Percentiles rank a stretch among this genome's conserved stretches.
phyloP scores from a whole-genome alignment of 768 basidiomycete species.

The Saitozyma podzolica region DNA sequence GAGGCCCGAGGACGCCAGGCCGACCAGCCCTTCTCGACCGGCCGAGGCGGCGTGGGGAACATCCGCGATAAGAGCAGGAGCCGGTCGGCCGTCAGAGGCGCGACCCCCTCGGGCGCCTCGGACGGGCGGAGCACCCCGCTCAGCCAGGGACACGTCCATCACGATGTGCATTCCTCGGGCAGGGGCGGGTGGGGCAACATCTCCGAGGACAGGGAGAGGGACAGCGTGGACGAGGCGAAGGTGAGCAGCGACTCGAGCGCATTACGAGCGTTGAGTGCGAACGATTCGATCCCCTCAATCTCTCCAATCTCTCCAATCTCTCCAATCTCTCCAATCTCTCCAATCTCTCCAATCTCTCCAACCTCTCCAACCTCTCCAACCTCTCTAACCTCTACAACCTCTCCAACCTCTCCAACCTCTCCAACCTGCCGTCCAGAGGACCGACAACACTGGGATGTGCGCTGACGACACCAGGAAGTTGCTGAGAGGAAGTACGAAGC shows the following conservation, averaged over 20 bases:
- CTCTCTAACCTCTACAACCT: no score
- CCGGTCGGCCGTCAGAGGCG: conserved; percentile 18
- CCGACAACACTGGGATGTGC: no score
- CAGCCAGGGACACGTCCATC: conserved; percentile 13
- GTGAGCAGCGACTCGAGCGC: conserved; percentile 18
- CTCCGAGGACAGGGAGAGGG: conserved; percentile 21
- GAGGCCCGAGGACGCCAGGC: conserved; percentile 42
- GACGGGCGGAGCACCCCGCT: conserved; percentile 7
- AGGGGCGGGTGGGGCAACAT: conserved; percentile 51
- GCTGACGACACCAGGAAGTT: conserved; percentile 20
- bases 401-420: no score
- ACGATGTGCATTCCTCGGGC: conserved; percentile 27
- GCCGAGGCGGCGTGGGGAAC: conserved; percentile 52
- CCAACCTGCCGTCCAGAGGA: no score
- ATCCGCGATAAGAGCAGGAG: conserved; percentile 37
- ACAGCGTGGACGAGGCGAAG: conserved; percentile 37
- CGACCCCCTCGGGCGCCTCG: background rate
- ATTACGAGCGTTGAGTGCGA: background rate
- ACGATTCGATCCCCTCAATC: background rate
- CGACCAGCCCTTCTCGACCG: conserved; percentile 45
- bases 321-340: no score
- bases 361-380: no score
- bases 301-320: no score
- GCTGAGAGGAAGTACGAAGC: conserved; percentile 37
- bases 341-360: no score